Evolutionary conservation across 495 filamentous ascomycete genomes (phyloP).

Genomic region (Aspergillus taichungensis): DNA sequence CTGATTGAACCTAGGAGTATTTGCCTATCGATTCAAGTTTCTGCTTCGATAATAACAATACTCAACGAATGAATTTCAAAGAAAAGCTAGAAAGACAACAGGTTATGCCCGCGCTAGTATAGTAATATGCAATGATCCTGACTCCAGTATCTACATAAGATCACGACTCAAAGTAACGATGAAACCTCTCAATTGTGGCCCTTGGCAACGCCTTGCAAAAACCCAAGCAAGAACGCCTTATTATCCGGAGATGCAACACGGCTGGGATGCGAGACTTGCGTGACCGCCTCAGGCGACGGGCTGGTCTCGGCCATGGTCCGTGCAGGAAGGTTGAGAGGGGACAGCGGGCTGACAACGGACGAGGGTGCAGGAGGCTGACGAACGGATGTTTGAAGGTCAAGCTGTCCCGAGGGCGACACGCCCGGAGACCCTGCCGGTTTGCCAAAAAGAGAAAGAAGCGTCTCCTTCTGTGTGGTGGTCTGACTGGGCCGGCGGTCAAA

Average conservation of each 20-base stretch:
- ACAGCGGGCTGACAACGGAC: constrained; percentile 41
- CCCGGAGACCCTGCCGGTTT: constrained; percentile 37
- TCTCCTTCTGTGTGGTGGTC: constrained; percentile 54
- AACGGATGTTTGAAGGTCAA: constrained; percentile 17
- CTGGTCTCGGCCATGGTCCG: constrained; percentile 33
- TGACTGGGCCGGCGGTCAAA: constrained; percentile 37
- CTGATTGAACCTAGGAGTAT: too few relatives aligned
- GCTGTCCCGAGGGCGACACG: constrained; percentile 9
- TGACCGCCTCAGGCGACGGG: constrained; percentile 34
- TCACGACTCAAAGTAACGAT: not conserved
- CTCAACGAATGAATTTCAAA: too few relatives aligned
- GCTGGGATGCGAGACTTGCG: constrained; percentile 33
- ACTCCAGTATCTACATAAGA: not conserved
- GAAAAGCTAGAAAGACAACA: too few relatives aligned
- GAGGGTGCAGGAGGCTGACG: constrained; percentile 17
- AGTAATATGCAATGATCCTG: not conserved
- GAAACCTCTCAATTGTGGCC: constrained; percentile 21
- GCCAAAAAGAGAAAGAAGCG: constrained; percentile 64
- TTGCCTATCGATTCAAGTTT: too few relatives aligned
- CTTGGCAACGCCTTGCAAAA: constrained; percentile 55
- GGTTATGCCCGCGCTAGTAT: too few relatives aligned
- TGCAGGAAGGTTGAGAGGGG: constrained; percentile 22
- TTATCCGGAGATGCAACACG: constrained; percentile 57
- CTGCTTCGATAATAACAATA: too few relatives aligned
- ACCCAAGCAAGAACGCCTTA: constrained; percentile 70